Conservation (phyloP, 768 basidiomycete species). For the Cantharellus anzutake region DNA sequence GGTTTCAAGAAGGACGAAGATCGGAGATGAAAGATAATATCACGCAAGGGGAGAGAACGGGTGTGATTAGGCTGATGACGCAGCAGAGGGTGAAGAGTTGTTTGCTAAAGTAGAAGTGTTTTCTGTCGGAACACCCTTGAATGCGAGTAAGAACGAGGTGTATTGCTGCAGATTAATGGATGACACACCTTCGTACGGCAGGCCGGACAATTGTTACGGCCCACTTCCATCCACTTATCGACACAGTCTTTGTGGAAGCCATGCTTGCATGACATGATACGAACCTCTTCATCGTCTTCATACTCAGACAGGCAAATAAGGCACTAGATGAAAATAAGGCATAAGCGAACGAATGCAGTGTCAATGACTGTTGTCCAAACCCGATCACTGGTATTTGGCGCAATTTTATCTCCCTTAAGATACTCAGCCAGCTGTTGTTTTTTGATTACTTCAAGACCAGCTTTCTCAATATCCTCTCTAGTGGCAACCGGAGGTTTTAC, state of each 20-base stretch:
- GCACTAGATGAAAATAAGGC: constrained; percentile 29
- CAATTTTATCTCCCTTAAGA: constrained; percentile 41
- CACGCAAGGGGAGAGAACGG: too few relatives aligned
- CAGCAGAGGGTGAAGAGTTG: too few relatives aligned
- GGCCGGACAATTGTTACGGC: constrained; percentile 81
- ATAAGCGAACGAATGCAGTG: background rate
- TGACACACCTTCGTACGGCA: constrained; percentile 35
- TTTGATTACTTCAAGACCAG: constrained; percentile 61
- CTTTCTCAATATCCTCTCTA: constrained; percentile 69
- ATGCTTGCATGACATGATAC: constrained; percentile 68
- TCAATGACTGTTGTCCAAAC: constrained; percentile 24
- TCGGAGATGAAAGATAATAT: too few relatives aligned
- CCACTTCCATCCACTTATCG: constrained; percentile 65
- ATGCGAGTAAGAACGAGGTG: too few relatives aligned
- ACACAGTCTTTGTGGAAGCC: constrained; percentile 83
- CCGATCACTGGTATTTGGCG: constrained; percentile 61
- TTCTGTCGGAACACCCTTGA: too few relatives aligned
- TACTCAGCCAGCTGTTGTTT: constrained; percentile 31
- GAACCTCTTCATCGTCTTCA: constrained; percentile 51
- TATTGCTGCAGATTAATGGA: too few relatives aligned
- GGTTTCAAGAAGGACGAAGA: too few relatives aligned
- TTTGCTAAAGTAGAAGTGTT: too few relatives aligned
- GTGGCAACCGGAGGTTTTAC: constrained; percentile 67
- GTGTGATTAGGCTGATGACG: too few relatives aligned
- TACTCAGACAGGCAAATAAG: constrained; percentile 84